These are phyloP conservation scores for Fusarium illudens DNA, from an alignment of 2,329 filamentous ascomycete genomes.

Conservation along the genomic window DNA sequence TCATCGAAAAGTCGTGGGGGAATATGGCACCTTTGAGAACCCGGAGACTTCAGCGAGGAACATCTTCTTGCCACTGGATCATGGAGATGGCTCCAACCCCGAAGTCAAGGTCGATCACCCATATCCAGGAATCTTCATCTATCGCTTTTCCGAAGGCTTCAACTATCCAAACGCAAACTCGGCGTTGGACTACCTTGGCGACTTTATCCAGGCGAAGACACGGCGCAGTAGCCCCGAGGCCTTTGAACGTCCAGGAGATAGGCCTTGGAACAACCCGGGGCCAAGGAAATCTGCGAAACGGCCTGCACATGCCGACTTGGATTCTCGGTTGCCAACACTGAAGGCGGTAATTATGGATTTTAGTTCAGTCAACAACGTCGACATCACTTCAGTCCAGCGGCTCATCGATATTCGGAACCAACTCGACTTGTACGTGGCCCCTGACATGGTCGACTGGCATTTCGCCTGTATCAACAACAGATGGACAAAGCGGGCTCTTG, in stretches of 20 bases:
- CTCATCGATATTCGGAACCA: conserved; percentile 96
- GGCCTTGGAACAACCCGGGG: conserved; percentile 95
- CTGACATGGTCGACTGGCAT: conserved; percentile 91
- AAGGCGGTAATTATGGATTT: conserved; percentile 96
- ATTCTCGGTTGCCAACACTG: conserved; percentile 70
- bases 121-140: conserved; percentile 94
- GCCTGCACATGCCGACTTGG: conserved; percentile 38
- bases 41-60: conserved; percentile 68
- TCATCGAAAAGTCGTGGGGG: conserved; percentile 54
- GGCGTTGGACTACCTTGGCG: conserved; percentile 81
- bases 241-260: conserved; percentile 74
- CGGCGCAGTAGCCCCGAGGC: conserved; percentile 76
- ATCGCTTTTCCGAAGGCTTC: conserved; percentile 92
- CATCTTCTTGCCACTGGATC: conserved; percentile 86
- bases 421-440: conserved; percentile 83
- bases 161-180: conserved; percentile 95
- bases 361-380: conserved; percentile 91
- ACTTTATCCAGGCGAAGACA: conserved; percentile 74
- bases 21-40: conserved; percentile 65
- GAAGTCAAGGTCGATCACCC: conserved; percentile 80
- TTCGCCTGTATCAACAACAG: conserved; percentile 89
- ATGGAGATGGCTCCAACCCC: conserved; percentile 91
- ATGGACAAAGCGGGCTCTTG: conserved; percentile 92
- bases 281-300: conserved; percentile 60
- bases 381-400: conserved; percentile 90